phyloP scores from a whole-genome alignment of 1,284 basidiomycete species.

The Acaromyces ingoldii region DNA sequence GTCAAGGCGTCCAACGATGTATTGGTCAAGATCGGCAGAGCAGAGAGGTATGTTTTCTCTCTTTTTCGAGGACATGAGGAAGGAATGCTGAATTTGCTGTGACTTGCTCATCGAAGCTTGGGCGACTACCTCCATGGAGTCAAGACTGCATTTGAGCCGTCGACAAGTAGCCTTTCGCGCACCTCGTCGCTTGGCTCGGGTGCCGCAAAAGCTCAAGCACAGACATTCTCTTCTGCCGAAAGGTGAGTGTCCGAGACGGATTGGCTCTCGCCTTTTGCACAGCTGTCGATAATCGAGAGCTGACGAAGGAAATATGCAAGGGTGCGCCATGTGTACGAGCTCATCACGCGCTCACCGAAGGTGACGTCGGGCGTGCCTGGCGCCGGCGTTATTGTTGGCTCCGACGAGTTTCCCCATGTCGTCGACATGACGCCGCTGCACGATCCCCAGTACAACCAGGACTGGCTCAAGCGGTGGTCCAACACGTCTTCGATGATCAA shows the following conservation, averaged over 20 bases:
- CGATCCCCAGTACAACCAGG: slow-evolving; percentile 36
- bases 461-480: slow-evolving; percentile 40
- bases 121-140: slow-evolving; percentile 44
- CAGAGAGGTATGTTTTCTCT: slow-evolving; percentile 10
- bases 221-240: slow-evolving; percentile 7
- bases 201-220: background rate
- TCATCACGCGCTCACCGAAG: slow-evolving; percentile 5
- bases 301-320: background rate
- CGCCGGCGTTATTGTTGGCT: slow-evolving; percentile 27
- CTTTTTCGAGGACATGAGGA: too few relatives aligned
- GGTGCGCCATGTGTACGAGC: slow-evolving; percentile 11
- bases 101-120: slow-evolving; percentile 16
- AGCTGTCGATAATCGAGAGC: slow-evolving; percentile 29
- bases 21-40: slow-evolving; percentile 4
- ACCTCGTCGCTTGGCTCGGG: slow-evolving; percentile 11
- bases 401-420: slow-evolving; percentile 37
- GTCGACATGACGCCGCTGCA: slow-evolving; percentile 47
- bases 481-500: slow-evolving; percentile 19
- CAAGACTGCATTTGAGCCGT: slow-evolving; percentile 11
- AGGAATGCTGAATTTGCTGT: too few relatives aligned
- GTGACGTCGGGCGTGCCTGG: slow-evolving; percentile 12
- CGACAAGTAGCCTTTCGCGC: slow-evolving; percentile 8
- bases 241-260: background rate
- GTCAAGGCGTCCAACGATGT: slow-evolving; percentile 21
- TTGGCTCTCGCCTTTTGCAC: slow-evolving; percentile 10